These are phyloP conservation scores for Phalaenopsis equestris DNA, from an alignment of 106 monocot genomes.

Conservation along the genomic window DNA sequence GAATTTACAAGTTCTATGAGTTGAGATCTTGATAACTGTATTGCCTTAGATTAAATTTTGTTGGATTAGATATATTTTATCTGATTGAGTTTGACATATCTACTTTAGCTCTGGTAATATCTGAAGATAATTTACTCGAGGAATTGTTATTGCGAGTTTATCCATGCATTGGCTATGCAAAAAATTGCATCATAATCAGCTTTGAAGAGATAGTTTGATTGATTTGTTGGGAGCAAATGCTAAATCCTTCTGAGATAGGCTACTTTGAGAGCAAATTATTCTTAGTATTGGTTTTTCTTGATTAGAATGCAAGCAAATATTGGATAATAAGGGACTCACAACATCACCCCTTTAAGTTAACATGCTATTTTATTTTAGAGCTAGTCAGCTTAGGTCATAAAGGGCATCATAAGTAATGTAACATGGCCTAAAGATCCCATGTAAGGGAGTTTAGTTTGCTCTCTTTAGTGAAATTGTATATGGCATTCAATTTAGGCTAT, in stretches of 20 bases:
- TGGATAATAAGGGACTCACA: background rate
- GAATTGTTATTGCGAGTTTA: background rate
- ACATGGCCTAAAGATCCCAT: too few species aligned
- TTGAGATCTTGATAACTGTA: background rate
- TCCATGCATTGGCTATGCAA: background rate
- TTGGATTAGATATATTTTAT: background rate
- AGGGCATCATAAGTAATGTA: too few species aligned
- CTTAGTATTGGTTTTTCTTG: too few species aligned
- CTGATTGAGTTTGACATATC: background rate
- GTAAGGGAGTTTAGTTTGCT: too few species aligned
- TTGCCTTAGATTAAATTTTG: background rate
- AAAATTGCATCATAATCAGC: background rate
- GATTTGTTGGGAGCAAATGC: background rate
- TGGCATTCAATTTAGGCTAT: too few species aligned
- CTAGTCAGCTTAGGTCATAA: too few species aligned
- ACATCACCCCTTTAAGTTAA: too few species aligned
- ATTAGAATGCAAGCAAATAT: background rate
- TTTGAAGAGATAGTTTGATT: background rate
- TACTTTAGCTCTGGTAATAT: background rate
- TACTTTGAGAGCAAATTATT: background rate
- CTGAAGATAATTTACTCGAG: background rate
- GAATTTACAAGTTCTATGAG: background rate
- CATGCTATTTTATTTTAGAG: too few species aligned
- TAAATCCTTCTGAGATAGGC: background rate
- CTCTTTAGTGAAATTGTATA: too few species aligned